Conservation (phyloP, 2,329 filamentous ascomycete genomes). For the Stagonosporopsis chrysanthemi region DNA sequence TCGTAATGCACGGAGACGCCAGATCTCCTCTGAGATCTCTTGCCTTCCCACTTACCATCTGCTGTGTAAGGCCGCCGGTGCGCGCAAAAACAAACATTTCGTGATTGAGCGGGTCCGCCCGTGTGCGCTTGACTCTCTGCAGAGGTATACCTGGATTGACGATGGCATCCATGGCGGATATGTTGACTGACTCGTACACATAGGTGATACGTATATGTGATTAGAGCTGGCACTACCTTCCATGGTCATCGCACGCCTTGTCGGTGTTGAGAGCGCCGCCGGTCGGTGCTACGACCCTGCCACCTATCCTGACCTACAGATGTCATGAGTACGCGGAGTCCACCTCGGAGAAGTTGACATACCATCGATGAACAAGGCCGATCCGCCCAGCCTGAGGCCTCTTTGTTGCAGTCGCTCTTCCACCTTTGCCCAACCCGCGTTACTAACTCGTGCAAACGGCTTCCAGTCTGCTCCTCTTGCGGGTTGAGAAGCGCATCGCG, state of each 20-base stretch:
- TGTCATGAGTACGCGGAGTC: not conserved
- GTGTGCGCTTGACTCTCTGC: conserved; percentile 3
- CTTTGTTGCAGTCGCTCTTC: conserved; percentile 26
- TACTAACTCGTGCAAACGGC: conserved; percentile 31
- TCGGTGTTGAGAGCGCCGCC: conserved; percentile 14
- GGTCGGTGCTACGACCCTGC: conserved; percentile 14
- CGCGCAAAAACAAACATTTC: not conserved
- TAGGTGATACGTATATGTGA: too few species aligned
- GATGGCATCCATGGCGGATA: not conserved
- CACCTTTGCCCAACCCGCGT: conserved; percentile 27
- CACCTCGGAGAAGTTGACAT: not conserved
- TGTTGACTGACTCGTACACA: conserved; percentile 1
- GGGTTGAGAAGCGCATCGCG: conserved; percentile 28
- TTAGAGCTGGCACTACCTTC: too few species aligned
- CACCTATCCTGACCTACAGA: conserved; percentile 7
- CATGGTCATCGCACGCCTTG: not conserved
- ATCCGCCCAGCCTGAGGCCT: not conserved
- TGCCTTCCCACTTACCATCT: not conserved
- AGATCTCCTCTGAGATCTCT: not conserved
- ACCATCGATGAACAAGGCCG: not conserved
- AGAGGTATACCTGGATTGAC: not conserved
- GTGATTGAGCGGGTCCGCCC: not conserved
- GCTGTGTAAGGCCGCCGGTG: too few species aligned
- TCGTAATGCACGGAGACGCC: not conserved
- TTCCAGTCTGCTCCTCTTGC: conserved; percentile 25